Conservation (phyloP, 2,329 filamentous ascomycete species). For the Torrubiella hemipterigena region DNA sequence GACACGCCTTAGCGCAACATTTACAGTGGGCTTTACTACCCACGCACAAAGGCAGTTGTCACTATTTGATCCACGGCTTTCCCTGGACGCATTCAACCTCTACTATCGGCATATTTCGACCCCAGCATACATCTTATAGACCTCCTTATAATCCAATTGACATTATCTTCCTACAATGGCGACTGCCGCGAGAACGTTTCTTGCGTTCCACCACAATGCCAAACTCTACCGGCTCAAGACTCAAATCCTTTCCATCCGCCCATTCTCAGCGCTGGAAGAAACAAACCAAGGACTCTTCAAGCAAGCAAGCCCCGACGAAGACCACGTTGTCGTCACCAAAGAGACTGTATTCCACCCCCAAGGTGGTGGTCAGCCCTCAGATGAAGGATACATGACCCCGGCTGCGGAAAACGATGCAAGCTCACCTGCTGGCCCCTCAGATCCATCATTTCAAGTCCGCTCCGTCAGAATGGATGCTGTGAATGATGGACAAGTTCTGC, state of each 20-base stretch:
- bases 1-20: too few relatives aligned
- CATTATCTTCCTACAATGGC: constrained; percentile 6
- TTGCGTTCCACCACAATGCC: constrained; percentile 31
- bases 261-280: constrained; percentile 36
- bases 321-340: constrained; percentile 47
- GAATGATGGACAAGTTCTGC: constrained; percentile 44
- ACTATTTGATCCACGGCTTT: too few relatives aligned
- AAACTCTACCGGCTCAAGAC: constrained; percentile 31
- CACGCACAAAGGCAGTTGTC: too few relatives aligned
- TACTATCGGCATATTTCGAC: too few relatives aligned
- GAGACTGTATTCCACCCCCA: constrained; percentile 67
- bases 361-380: constrained; percentile 62
- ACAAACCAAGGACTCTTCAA: constrained; percentile 47
- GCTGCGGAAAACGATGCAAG: constrained; percentile 4
- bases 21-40: too few relatives aligned
- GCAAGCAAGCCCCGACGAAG: constrained; percentile 27
- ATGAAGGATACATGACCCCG: constrained; percentile 45
- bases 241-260: constrained; percentile 30
- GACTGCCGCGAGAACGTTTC: constrained; percentile 21
- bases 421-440: constrained; percentile 5
- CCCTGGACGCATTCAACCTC: too few relatives aligned
- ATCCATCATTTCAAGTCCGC: constrained; percentile 35
- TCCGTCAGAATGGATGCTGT: constrained; percentile 43
- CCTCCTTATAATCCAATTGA: too few relatives aligned
- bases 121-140: neutral